These are phyloP conservation scores for Hordeum marinum DNA, from an alignment of 176 grass and related monocot species.

Conservation along the genomic window DNA sequence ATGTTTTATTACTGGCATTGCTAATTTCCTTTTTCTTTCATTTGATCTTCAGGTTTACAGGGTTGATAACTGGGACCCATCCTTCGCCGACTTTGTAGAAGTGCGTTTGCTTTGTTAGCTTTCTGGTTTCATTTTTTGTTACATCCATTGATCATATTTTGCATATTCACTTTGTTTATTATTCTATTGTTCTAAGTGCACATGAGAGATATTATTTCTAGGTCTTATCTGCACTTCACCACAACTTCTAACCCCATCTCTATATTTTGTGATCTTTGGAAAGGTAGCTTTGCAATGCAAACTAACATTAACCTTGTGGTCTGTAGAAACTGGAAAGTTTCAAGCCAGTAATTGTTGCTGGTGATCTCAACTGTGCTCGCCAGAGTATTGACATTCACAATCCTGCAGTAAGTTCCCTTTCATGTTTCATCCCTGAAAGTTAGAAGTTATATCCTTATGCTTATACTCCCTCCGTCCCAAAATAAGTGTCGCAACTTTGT, in stretches of 20 bases:
- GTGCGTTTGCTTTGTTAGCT: conserved; percentile 23
- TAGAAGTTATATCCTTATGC: not conserved
- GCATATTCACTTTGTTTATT: not conserved
- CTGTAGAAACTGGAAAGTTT: conserved; percentile 70
- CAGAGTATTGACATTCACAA: conserved; percentile 87
- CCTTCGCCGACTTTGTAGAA: conserved; percentile 68
- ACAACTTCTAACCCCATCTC: not conserved
- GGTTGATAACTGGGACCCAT: conserved; percentile 63
- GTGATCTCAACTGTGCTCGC: conserved; percentile 73
- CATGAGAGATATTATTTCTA: not conserved
- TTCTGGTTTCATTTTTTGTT: conserved; percentile 15
- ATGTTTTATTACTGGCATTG: conserved; percentile 12
- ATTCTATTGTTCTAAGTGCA: not conserved
- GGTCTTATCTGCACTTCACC: not conserved
- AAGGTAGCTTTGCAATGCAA: not conserved
- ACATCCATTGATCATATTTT: not conserved
- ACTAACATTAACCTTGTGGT: conserved; percentile 22
- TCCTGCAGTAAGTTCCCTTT: conserved; percentile 56
- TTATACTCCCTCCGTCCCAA: too few relatives aligned
- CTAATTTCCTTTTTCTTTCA: conserved; percentile 6
- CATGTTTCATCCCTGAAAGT: not conserved
- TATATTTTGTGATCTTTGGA: not conserved
- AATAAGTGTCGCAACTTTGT: too few relatives aligned
- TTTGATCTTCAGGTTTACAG: conserved; percentile 60
- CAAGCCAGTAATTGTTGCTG: conserved; percentile 78